Percentiles rank a stretch among this genome's conserved stretches.
phyloP scores from a whole-genome alignment of 139 green algal species.

The Closterium sp. region DNA sequence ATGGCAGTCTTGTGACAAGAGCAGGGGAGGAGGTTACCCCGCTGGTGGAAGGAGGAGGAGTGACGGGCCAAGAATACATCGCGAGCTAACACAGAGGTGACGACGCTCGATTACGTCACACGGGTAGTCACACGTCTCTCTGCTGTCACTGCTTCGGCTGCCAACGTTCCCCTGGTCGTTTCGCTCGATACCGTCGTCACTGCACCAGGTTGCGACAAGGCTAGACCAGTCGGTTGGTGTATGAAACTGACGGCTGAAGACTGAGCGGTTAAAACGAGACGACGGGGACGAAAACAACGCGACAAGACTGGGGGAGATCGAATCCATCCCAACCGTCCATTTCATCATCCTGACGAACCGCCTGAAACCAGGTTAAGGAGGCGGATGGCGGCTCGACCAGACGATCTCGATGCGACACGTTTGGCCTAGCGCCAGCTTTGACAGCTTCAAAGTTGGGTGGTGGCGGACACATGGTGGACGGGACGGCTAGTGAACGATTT shows the following conservation, averaged over 20 bases:
- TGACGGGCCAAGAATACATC: not conserved
- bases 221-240: not conserved
- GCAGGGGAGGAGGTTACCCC: not conserved
- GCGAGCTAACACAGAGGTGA: not conserved
- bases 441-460: not conserved
- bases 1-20: not conserved
- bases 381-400: not conserved
- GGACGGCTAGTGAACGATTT: not conserved
- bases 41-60: not conserved
- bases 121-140: not conserved
- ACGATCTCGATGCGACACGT: not conserved
- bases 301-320: not conserved
- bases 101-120: not conserved
- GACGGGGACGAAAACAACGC: not conserved
- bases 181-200: not conserved
- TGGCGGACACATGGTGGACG: not conserved
- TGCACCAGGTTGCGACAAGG: not conserved
- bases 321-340: not conserved
- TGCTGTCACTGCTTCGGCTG: not conserved
- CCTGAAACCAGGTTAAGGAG: not conserved
- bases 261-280: not conserved
- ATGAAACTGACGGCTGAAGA: not conserved
- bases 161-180: not conserved
- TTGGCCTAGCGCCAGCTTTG: not conserved
- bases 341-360: not conserved